Conservation (phyloP, 257 asterid genomes). For the Salvia splendens region DNA sequence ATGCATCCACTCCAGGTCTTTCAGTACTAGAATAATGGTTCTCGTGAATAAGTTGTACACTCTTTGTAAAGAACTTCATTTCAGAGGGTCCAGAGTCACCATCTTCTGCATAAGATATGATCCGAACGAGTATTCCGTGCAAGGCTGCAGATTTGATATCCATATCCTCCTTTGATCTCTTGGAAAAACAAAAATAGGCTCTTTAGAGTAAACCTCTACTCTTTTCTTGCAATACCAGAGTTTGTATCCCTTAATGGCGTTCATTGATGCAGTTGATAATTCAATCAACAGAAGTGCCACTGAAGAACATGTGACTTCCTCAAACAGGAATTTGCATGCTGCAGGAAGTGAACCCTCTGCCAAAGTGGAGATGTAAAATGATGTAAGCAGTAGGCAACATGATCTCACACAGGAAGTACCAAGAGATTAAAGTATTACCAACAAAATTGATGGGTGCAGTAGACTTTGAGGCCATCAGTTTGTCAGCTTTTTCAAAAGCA, state of each 20-base stretch:
- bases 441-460: not conserved
- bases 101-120: conserved; percentile 60
- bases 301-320: conserved; percentile 72
- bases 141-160: conserved; percentile 78
- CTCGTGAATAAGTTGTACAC: conserved; percentile 57
- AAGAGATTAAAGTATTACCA: conserved; percentile 28
- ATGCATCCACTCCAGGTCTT: conserved; percentile 42
- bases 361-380: conserved; percentile 28
- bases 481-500: conserved; percentile 79
- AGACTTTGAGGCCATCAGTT: conserved; percentile 38
- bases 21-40: conserved; percentile 36
- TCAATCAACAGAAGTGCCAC: conserved; percentile 69
- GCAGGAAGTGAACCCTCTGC: conserved; percentile 85
- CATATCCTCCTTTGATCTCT: conserved; percentile 72
- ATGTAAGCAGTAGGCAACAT: conserved; percentile 9
- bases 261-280: conserved; percentile 45
- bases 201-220: conserved; percentile 64
- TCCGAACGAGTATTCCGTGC: conserved; percentile 74
- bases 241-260: conserved; percentile 73
- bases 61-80: conserved; percentile 75
- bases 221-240: conserved; percentile 82
- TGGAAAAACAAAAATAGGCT: conserved; percentile 72
- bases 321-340: conserved; percentile 82
- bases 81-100: conserved; percentile 85
- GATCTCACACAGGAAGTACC: conserved; percentile 25